Evolutionary conservation across 2,329 filamentous ascomycete species (phyloP), one percentile per base, ranked within the genome.

Genomic region (Penicillium decumbens): DNA sequence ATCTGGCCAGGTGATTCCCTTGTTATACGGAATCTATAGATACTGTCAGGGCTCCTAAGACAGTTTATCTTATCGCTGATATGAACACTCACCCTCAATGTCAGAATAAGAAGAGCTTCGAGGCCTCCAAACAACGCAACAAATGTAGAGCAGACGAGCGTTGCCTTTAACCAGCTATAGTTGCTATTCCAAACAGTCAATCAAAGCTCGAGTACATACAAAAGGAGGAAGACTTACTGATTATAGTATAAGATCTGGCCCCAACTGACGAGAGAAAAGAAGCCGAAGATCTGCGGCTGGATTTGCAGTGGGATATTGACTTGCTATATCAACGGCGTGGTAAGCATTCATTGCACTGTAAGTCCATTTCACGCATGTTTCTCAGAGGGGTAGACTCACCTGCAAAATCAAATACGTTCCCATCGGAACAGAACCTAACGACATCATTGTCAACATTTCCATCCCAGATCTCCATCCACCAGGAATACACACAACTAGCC

Each of bases 51-150:
- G 20, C 1, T 23, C 20, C 4, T 3, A 23, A 23, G 20, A 4
- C 8, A 37, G 33, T 2, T 6, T 6, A 20, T 10, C 20, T 4
- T 23, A 18, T 10, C 10, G 32, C 18, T 24, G 15, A 40, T 28
- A 5, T 33, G 2, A 42, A 10, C 7, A 59, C 70, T 46, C 68
- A 81, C 80, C 54, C 74, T 72, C 18, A 85, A 64, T 0, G 77
- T 79, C 12, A 85, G 56, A 50, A 85, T 79, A 24, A 85, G 67
- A 12, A 80, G 71, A 1, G 74, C 68, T 60, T 85, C 79, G 15
- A 80, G 62, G 0, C 78, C 77, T 1, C 71, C 81, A 56, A 82
- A 81, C 4, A 72, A 46, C 2, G 64, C 55, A 3, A 70, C 71
- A 1, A 75, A 70, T 1, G 56, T 63, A 0, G 77, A 30, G 1